Percentiles rank a stretch among this genome's conserved stretches.
These are phyloP conservation scores for Ceratobasidium papillatum DNA, from an alignment of 1,284 basidiomycete species.

Conservation along the genomic window DNA sequence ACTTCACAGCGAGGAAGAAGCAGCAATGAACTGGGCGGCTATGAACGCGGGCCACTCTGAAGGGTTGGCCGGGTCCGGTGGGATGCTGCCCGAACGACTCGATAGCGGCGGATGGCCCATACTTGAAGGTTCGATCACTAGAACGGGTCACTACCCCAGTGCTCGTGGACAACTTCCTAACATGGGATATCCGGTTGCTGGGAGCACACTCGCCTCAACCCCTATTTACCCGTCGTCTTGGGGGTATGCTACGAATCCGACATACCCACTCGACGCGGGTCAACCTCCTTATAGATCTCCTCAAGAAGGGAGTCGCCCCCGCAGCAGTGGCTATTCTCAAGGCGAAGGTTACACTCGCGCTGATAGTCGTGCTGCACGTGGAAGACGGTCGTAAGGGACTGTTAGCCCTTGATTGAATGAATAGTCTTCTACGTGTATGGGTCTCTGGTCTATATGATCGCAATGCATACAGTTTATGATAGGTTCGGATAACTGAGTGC, in stretches of 20 bases:
- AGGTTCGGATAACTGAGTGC: not conserved
- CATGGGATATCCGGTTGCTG: not conserved
- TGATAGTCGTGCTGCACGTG: not conserved
- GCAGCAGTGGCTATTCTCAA: not conserved
- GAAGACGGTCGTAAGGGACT: not conserved
- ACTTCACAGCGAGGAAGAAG: not conserved
- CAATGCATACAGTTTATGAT: not conserved
- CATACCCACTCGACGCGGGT: not conserved
- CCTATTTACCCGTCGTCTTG: not conserved
- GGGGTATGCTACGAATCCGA: not conserved
- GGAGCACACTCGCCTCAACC: not conserved
- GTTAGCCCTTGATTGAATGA: not conserved
- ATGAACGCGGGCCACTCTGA: conserved; percentile 8
- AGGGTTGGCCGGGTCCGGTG: conserved; percentile 25
- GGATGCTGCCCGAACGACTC: conserved; percentile 18
- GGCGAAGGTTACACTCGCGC: not conserved
- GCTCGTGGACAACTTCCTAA: not conserved
- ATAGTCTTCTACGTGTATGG: not conserved
- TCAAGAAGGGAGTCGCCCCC: not conserved
- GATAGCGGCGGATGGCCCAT: conserved; percentile 2
- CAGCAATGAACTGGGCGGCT: not conserved
- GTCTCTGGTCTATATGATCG: not conserved
- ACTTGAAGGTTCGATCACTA: not conserved
- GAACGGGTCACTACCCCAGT: not conserved
- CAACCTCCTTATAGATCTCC: not conserved